Percentiles rank a stretch among this genome's conserved stretches.
phyloP scores from a whole-genome alignment of 2,329 filamentous ascomycete species.

The Beauveria varroae region DNA sequence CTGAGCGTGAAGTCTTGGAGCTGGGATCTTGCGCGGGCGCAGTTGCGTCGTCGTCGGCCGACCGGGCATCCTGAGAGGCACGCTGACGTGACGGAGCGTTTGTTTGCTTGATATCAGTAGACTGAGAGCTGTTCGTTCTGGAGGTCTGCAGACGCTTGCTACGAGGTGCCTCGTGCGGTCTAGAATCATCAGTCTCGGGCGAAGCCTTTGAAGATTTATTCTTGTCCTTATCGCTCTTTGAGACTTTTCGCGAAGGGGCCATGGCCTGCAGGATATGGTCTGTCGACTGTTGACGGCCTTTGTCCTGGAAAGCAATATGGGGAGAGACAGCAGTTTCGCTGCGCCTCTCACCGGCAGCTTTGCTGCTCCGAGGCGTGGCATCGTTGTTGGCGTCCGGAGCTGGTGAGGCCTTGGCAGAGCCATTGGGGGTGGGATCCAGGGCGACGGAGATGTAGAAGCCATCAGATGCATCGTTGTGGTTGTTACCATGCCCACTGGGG shows the following conservation, averaged over 20 bases:
- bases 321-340: slow-evolving; percentile 51
- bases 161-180: slow-evolving; percentile 73
- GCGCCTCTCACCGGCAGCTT: slow-evolving; percentile 37
- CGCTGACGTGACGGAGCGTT: slow-evolving; percentile 21
- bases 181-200: slow-evolving; percentile 49
- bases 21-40: slow-evolving; percentile 34
- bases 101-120: slow-evolving; percentile 31
- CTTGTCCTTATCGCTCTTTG: slow-evolving; percentile 32
- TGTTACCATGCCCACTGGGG: slow-evolving; percentile 34
- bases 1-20: slow-evolving; percentile 32
- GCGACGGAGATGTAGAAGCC: slow-evolving; percentile 72
- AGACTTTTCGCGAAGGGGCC: slow-evolving; percentile 39
- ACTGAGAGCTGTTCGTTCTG: slow-evolving; percentile 36
- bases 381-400: slow-evolving; percentile 42
- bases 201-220: slow-evolving; percentile 23
- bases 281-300: slow-evolving; percentile 53
- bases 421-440: slow-evolving; percentile 56
- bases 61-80: slow-evolving; percentile 38
- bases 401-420: slow-evolving; percentile 46
- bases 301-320: slow-evolving; percentile 90
- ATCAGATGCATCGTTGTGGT: slow-evolving; percentile 48
- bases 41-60: slow-evolving; percentile 46
- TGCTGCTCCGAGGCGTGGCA: slow-evolving; percentile 52
- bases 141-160: slow-evolving; percentile 41
- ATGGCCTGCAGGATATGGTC: slow-evolving; percentile 49